Evolutionary conservation across 2,329 filamentous ascomycete species (phyloP), one percentile per base, ranked within the genome.

Genomic region (Colletotrichum neosansevieriae): DNA sequence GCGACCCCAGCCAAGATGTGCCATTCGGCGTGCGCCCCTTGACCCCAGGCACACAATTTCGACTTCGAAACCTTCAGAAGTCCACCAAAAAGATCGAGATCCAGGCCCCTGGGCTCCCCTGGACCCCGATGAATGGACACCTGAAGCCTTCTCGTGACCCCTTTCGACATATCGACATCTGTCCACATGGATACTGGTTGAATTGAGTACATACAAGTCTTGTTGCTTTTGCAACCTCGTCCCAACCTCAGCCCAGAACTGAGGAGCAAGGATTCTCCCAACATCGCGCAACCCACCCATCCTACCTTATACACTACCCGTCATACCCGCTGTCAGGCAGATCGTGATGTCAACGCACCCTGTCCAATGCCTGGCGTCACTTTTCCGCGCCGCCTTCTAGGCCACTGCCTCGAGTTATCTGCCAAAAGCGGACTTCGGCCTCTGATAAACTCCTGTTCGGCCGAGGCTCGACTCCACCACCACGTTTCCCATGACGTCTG

Each of bases 371-470:
- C 53, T 24, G 10, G n/a, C 13, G 53, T 11, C n/a, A 50, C 21
- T 34, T 19, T 58, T 15, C 53, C 32, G 29, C 44, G 32, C 50
- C 51, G 11, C 47, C 21, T 38, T 38, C 11, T 38, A 12, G n/a
- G n/a, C n/a, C n/a, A n/a, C n/a, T 38, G 36, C 13, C 11, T 38
- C 11, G 1, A 38, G 1, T 11, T 15, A 13, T 11, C 11, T n/a
- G 15, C 19, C 50, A 24, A 57, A 51, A 62, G 44, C 67, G 63
- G 67, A 67, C 56, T 69, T 69, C 67, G 67, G 67, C 58, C 34
- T 67, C 57, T 57, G 58, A 50, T 53, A 54, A 63, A 47, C 42
- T 58, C 50, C 67, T 62, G 40, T 54, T 67, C 50, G 34, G 57
- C 63, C 63, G 63, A 69, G 63, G 57, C 12, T 58, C 38, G 38